Evolutionary conservation across 441 rosid species (phyloP).

Genomic region (Corymbia citriodora): DNA sequence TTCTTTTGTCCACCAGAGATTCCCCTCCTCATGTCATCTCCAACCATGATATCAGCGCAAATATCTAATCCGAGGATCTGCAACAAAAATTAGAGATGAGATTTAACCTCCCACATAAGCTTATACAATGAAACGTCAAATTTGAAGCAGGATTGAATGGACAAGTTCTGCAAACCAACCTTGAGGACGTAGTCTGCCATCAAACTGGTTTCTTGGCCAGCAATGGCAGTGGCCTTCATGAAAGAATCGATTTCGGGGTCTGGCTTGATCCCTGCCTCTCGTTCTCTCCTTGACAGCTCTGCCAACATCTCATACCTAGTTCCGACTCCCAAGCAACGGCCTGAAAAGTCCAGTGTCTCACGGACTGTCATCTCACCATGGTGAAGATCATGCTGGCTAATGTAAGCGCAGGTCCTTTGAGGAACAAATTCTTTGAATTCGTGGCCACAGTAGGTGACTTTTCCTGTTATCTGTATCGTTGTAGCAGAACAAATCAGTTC

Average conservation of each 20-base stretch:
- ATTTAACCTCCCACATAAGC: neutral
- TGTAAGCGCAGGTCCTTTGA: slow-evolving; percentile 87
- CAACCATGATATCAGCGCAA: slow-evolving; percentile 49
- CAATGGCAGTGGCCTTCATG: slow-evolving; percentile 79
- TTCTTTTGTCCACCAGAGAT: slow-evolving; percentile 20
- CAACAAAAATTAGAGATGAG: neutral
- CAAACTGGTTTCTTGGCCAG: slow-evolving; percentile 78
- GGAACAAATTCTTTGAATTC: slow-evolving; percentile 79
- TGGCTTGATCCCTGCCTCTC: slow-evolving; percentile 71
- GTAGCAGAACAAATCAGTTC: neutral
- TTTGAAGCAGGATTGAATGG: neutral
- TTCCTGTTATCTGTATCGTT: slow-evolving; percentile 9
- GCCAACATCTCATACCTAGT: slow-evolving; percentile 62
- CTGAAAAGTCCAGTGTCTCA: slow-evolving; percentile 84
- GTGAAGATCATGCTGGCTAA: slow-evolving; percentile 86
- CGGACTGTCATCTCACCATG: slow-evolving; percentile 91
- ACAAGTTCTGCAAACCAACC: slow-evolving; percentile 25
- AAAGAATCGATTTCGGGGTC: slow-evolving; percentile 86
- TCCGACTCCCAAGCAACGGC: slow-evolving; percentile 88
- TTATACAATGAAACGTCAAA: neutral
- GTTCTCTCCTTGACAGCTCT: slow-evolving; percentile 70
- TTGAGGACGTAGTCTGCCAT: slow-evolving; percentile 77
- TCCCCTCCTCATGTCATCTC: slow-evolving; percentile 23
- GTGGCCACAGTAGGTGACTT: slow-evolving; percentile 76
- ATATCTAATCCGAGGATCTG: slow-evolving; percentile 7